Evolutionary conservation across 495 filamentous ascomycete genomes (phyloP).

Genomic region (Xylaria castorea): DNA sequence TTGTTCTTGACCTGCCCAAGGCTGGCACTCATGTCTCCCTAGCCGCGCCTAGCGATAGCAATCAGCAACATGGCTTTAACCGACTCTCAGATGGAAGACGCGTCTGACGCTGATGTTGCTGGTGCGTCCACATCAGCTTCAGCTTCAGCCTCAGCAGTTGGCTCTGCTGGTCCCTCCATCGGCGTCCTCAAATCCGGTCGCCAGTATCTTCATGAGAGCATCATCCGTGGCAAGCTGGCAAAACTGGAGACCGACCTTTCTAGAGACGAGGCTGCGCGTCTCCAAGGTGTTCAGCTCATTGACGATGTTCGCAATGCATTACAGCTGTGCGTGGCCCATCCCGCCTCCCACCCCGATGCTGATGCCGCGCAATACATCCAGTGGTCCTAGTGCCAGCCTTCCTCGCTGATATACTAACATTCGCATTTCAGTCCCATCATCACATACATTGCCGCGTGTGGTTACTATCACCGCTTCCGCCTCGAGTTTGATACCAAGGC

Average conservation of each 20-base stretch:
- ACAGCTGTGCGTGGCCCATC: constrained; percentile 64
- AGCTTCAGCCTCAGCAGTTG: background rate
- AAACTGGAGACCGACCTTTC: constrained; percentile 20
- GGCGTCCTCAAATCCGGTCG: constrained; percentile 26
- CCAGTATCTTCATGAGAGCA: constrained; percentile 25
- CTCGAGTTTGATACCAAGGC: constrained; percentile 76
- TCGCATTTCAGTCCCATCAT: constrained; percentile 67
- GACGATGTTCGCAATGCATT: constrained; percentile 75
- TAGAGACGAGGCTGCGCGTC: constrained; percentile 69
- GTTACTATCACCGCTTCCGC: constrained; percentile 89
- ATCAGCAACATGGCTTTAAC: constrained; percentile 21
- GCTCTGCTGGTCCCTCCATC: constrained; percentile 22
- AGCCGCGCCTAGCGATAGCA: constrained; percentile 1
- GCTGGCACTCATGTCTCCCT: constrained; percentile 11
- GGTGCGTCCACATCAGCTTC: constrained; percentile 2
- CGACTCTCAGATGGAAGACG: constrained; percentile 26
- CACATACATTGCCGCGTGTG: constrained; percentile 82
- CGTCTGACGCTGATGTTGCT: constrained; percentile 21
- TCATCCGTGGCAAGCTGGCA: constrained; percentile 29
- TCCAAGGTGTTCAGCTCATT: constrained; percentile 82
- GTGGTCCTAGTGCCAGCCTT: background rate
- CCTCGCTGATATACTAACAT: background rate
- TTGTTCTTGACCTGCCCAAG: background rate
- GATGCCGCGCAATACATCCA: background rate
- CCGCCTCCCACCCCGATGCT: background rate